Percentiles rank a stretch among this genome's conserved stretches.
Conservation (phyloP, 352 stramenopile species). For the Phytophthora aleatoria region DNA sequence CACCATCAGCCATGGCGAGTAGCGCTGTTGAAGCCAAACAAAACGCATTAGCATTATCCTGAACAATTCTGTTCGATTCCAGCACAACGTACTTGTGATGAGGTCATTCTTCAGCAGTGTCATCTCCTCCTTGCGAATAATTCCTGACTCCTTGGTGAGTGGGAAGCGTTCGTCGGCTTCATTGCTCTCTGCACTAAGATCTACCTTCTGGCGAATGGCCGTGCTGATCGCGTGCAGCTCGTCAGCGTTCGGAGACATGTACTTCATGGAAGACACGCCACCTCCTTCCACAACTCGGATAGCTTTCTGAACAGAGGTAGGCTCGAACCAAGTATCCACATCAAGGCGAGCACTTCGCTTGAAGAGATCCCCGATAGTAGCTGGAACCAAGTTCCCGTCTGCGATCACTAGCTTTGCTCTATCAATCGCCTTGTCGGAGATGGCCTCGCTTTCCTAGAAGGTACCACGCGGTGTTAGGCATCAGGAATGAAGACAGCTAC, state of each 20-base stretch:
- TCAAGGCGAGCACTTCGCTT: slow-evolving; percentile 43
- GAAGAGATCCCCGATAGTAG: slow-evolving; percentile 50
- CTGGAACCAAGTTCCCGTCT: slow-evolving; percentile 76
- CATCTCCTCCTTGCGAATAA: slow-evolving; percentile 52
- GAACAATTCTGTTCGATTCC: not conserved
- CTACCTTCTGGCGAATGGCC: slow-evolving; percentile 45
- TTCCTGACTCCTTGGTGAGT: slow-evolving; percentile 48
- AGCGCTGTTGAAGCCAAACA: slow-evolving; percentile 41
- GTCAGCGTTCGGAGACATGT: slow-evolving; percentile 81
- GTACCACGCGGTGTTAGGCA: slow-evolving; percentile 3
- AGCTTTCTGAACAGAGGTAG: slow-evolving; percentile 86
- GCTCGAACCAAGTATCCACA: slow-evolving; percentile 81
- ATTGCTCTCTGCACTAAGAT: slow-evolving; percentile 23
- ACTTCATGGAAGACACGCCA: slow-evolving; percentile 55
- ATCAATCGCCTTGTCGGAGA: slow-evolving; percentile 53
- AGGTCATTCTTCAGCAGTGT: slow-evolving; percentile 67
- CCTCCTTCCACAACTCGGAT: slow-evolving; percentile 59
- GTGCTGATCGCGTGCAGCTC: slow-evolving; percentile 75
- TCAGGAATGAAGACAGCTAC: not conserved
- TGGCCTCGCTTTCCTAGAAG: slow-evolving; percentile 47
- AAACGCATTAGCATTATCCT: slow-evolving; percentile 4
- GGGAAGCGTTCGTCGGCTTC: slow-evolving; percentile 52
- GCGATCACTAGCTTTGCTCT: slow-evolving; percentile 66
- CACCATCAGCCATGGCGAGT: slow-evolving; percentile 60
- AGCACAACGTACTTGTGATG: slow-evolving; percentile 50